Evolutionary conservation across 257 asterid genomes (phyloP).

Genomic region (Penstemon newberryi): DNA sequence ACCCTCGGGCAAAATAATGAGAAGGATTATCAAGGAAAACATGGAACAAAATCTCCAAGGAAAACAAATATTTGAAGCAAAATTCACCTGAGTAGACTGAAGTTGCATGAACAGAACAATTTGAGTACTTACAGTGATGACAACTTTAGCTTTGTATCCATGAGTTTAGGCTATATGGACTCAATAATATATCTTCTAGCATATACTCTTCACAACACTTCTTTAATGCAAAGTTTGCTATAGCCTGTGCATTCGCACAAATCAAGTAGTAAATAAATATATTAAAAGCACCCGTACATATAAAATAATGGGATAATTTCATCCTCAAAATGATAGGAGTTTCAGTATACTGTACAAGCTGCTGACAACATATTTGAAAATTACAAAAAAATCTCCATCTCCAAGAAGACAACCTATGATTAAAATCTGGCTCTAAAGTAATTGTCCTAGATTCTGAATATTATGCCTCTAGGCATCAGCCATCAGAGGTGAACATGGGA

Average conservation of each 20-base stretch:
- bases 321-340: constrained; percentile 13
- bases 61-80: background rate
- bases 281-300: background rate
- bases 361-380: constrained; percentile 1
- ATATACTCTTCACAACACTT: too few relatives aligned
- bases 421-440: constrained; percentile 9
- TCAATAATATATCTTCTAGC: too few relatives aligned
- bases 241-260: too few relatives aligned
- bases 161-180: too few relatives aligned
- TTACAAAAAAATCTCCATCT: constrained; percentile 10
- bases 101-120: background rate
- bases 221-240: too few relatives aligned
- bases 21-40: constrained; percentile 70
- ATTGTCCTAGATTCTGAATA: constrained; percentile 30
- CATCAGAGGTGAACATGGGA: constrained; percentile 22
- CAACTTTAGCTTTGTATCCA: too few relatives aligned
- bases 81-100: background rate
- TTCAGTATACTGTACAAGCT: constrained; percentile 35
- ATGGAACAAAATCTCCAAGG: constrained; percentile 38
- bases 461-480: constrained; percentile 18
- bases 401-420: constrained; percentile 11
- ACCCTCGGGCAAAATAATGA: constrained; percentile 89
- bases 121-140: too few relatives aligned
- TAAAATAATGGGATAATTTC: background rate
- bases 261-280: background rate